Base-by-base conservation (phyloP, 2,329 filamentous ascomycete species). In the Cadophora sp. region DNA sequence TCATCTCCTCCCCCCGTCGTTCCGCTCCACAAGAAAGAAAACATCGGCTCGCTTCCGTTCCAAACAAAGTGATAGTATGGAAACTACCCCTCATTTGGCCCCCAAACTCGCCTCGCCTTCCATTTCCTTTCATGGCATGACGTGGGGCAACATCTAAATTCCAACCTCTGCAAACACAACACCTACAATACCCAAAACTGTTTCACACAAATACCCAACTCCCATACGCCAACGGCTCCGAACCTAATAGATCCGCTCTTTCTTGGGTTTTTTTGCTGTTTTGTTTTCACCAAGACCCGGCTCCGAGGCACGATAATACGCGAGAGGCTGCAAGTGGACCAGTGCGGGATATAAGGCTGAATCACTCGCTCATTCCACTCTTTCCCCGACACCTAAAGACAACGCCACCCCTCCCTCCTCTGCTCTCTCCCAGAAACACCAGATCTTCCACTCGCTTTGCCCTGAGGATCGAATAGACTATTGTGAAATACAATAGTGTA, bases 71-170 rank as follows among this genome's bases (percentile, higher is more conserved):
- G n/a, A 3, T 1, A 18, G 4, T 13, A n/a, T n/a, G n/a, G n/a
- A 1, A 22, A 7, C 7, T 20, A 24, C 55, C 33, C 55, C 55
- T 41, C 55, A 43, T 58, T 20, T 20, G 20, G 55, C 33, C 20
- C 18, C 11, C 36, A 58, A 24, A 41, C 4, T 58, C 33, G n/a
- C 30, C 27, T 18, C n/a, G 16, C 16, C 43, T 18, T n/a, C 3
- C 16, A 18, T 45, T 45, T 45, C n/a, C 43, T 36, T 36, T 30
- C 48, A 51, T 27, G 48, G 30, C 48, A 50, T 55, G 30, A 56
- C 33, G 55, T 58, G 55, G 55, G 55, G 20, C 33, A 41, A 58
- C 55, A 24, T 20, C n/a, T n/a, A 39, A 36, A 56, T 56, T 22
- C 20, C 30, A 39, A n/a, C 43, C 16, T 33, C 45, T 20, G 20